Base-by-base conservation (phyloP, 2,329 filamentous ascomycete genomes). In the Dothideomycetes sp. region DNA sequence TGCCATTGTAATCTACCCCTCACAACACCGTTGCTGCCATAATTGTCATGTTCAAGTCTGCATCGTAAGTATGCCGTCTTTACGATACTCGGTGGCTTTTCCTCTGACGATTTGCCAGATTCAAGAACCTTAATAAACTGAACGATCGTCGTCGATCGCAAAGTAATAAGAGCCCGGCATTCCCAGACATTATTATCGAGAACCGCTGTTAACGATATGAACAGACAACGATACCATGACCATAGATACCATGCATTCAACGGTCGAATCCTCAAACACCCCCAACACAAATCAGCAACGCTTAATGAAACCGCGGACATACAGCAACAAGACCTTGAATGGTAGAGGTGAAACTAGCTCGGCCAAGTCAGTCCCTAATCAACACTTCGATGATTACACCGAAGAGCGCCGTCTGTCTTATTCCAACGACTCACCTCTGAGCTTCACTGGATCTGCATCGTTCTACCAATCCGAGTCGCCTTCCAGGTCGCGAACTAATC, bases 1-100 rank as follows among this genome's bases (percentile, higher is more conserved):
- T n/a, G n/a, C n/a, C n/a, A n/a, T n/a, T n/a, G 37, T 40, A 40
- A 40, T 40, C 37, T 33, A 33, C 29, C 37, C 28, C 29, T 33
- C 29, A 13, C 7, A 29, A 24, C 7, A 22, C 37, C 37, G 37
- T 40, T 40, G 28, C 25, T 33, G n/a, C 17, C 11, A 27, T 17
- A 2, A 25, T 40, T 40, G 22, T n/a, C 13, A 40, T 40, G 37
- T 40, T 40, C 22, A 33, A 40, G 37, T 32, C 37, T 40, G n/a
- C 37, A 5, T 40, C 37, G 37, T 40, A 40, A 33, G 37, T 40
- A 20, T 29, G 22, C 24, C 25, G 37, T 27, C 13, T 13, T n/a
- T n/a, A n/a, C n/a, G n/a, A n/a, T n/a, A n/a, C n/a, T n/a, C n/a
- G n/a, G n/a, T n/a, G n/a, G n/a, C n/a, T n/a, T n/a, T n/a, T n/a